Conservation (phyloP, 2,329 filamentous ascomycete genomes). For the Phaeoacremonium minimum region DNA sequence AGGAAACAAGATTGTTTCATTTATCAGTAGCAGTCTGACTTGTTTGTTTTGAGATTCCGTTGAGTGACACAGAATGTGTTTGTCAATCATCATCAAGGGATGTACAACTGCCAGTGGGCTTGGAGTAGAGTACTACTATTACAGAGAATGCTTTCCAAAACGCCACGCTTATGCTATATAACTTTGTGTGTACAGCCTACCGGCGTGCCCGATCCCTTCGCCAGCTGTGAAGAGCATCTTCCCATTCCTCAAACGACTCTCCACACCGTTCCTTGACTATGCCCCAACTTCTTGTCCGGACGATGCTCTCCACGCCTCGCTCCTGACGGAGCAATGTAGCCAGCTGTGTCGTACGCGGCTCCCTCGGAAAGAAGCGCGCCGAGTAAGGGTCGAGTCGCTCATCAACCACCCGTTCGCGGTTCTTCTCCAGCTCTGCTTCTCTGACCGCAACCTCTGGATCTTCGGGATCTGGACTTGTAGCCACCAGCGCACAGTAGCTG, state of each 20-base stretch:
- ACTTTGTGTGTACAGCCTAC: conserved; percentile 1
- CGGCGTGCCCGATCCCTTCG: conserved; percentile 28
- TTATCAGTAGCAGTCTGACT: too few relatives aligned
- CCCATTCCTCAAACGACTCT: conserved; percentile 53
- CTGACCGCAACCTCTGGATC: conserved; percentile 73
- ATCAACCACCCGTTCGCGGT: conserved; percentile 72
- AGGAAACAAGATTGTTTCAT: too few relatives aligned
- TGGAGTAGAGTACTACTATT: too few relatives aligned
- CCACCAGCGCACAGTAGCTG: conserved; percentile 84
- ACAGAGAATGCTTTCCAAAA: too few relatives aligned
- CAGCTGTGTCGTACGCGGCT: conserved; percentile 76
- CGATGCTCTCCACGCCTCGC: conserved; percentile 70
- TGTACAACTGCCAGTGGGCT: too few relatives aligned
- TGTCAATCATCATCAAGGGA: too few relatives aligned
- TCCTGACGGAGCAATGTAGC: conserved; percentile 72
- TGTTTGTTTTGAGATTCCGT: too few relatives aligned
- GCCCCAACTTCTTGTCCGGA: conserved; percentile 78
- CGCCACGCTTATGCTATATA: too few relatives aligned
- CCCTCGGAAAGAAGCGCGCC: conserved; percentile 71
- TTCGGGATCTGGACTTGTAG: conserved; percentile 79
- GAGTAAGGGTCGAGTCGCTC: conserved; percentile 92
- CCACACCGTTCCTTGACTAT: conserved; percentile 73
- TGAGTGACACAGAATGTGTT: too few relatives aligned
- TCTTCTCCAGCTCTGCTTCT: conserved; percentile 65
- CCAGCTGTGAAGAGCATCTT: conserved; percentile 63